Base-by-base conservation (phyloP, 176 grass and related monocot genomes). In the Carex parvula region DNA sequence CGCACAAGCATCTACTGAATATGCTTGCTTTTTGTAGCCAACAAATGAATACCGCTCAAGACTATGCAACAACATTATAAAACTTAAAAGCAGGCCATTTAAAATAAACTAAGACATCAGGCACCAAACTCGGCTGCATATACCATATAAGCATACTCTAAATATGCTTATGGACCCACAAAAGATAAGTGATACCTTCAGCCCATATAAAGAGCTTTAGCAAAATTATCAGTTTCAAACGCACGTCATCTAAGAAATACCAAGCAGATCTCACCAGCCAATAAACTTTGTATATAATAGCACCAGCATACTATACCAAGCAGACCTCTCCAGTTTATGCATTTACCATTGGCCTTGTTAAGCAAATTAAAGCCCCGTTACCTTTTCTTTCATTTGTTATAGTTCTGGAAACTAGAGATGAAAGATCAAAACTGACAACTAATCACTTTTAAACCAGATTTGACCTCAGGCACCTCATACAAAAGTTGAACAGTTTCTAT, bases 201-300 rank as follows among this genome's bases (percentile, higher is more conserved):
- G 22, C 1, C 1, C 0, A 29, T 6, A 56, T 39, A 30, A 73
- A 56, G 50, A 46, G 37, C 22, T 56, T 56, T 77, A 56, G 17
- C 50, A 56, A 77, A 26, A 77, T 76, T 76, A 76, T 75, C 71
- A 75, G 18, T 75, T 75, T 6, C 21, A 54, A 75, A 53, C 26
- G 9, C n/a, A 52, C 1, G 11, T 74, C 41, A 26, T 26, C 70
- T 53, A 53, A 37, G 2, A 66, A 33, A 53, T 21, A 59, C 50
- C 9, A 82, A 64, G 62, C 17, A 82, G 18, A 81, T 3, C 29
- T 62, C 78, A 81, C 3, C 16, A 64, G 35, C 18, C 32, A 22
- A 33, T 81, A 65, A 22, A 66, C 60, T 42, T 37, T 37, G 24
- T 48, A 50, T 63, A 61, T 37, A 24, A 79, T 32, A 79, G 29